These are phyloP conservation scores for Ceratobasidium sp. DNA, from an alignment of 1,284 basidiomycete species.

Conservation along the genomic window DNA sequence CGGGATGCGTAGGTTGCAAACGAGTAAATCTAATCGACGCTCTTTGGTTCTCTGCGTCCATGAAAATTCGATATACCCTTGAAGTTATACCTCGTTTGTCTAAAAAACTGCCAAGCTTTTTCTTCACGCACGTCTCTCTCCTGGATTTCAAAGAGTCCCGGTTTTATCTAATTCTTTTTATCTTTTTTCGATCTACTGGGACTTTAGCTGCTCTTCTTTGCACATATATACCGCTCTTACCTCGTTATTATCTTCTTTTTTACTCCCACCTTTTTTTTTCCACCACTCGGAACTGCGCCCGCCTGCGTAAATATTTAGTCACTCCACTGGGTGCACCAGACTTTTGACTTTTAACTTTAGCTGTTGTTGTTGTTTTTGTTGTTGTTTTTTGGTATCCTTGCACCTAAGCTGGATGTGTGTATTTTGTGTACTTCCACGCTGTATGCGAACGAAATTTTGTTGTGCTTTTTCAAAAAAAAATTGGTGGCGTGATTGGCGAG, in stretches of 20 bases:
- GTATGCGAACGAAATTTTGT: conserved; percentile 9
- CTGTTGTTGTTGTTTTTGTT: not conserved
- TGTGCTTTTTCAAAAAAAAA: conserved; percentile 1
- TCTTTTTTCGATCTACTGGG: not conserved
- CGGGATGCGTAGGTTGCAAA: conserved; percentile 12
- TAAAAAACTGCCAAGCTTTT: not conserved
- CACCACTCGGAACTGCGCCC: conserved; percentile 22
- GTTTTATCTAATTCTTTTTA: not conserved
- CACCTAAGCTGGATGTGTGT: conserved; percentile 32
- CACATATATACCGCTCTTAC: not conserved
- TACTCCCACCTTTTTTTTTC: not conserved
- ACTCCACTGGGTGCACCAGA: not conserved
- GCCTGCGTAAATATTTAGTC: conserved; percentile 13
- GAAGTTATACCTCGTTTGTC: conserved; percentile 30
- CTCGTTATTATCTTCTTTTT: not conserved
- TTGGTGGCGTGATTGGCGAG: not conserved
- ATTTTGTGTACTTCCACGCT: conserved; percentile 44
- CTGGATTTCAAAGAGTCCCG: not conserved
- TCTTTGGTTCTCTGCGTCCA: not conserved
- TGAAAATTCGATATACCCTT: conserved; percentile 25
- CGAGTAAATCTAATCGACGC: conserved; percentile 23
- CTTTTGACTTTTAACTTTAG: not conserved
- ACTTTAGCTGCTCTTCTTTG: not conserved
- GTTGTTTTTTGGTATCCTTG: not conserved
- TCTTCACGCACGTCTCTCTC: not conserved